A percentile compares a stretch with the other conserved stretches of the same genome.
Conservation (phyloP, 108 stramenopile species). For the Nitzschia sp. region DNA sequence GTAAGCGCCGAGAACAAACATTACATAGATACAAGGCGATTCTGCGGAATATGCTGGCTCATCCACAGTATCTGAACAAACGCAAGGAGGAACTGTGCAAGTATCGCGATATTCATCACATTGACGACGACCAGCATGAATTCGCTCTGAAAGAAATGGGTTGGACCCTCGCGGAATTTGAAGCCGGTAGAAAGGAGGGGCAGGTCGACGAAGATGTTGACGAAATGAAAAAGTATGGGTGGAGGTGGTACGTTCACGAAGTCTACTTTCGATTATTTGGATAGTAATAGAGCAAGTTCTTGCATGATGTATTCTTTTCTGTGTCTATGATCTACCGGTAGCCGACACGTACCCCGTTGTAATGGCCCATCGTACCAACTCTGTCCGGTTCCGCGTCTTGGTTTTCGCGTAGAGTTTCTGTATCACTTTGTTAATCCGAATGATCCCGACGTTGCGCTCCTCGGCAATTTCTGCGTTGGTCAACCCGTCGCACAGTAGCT, state of each 20-base stretch:
- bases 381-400: slow-evolving; percentile 47
- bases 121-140: slow-evolving; percentile 65
- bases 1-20: slow-evolving; percentile 75
- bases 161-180: slow-evolving; percentile 79
- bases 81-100: slow-evolving; percentile 60
- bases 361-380: slow-evolving; percentile 67
- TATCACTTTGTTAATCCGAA: slow-evolving; percentile 30
- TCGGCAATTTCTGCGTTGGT: slow-evolving; percentile 55
- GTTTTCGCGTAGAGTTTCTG: slow-evolving; percentile 41
- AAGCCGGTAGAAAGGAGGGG: slow-evolving; percentile 31
- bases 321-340: too few relatives aligned
- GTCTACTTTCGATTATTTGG: slow-evolving; percentile 17
- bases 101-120: slow-evolving; percentile 81
- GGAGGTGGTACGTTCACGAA: slow-evolving; percentile 13
- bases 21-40: slow-evolving; percentile 73
- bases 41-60: slow-evolving; percentile 59
- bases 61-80: slow-evolving; percentile 52
- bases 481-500: slow-evolving; percentile 44
- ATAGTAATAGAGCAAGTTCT: not conserved
- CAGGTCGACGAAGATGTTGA: slow-evolving; percentile 20
- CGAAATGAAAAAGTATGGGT: slow-evolving; percentile 6
- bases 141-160: slow-evolving; percentile 54
- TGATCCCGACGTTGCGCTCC: slow-evolving; percentile 14
- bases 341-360: slow-evolving; percentile 43
- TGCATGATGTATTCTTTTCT: too few relatives aligned